A percentile compares a stretch with the other conserved stretches of the same genome.
Evolutionary conservation across 345 rosid genomes (phyloP).

Genomic region (Zanthoxylum bungeanum): DNA sequence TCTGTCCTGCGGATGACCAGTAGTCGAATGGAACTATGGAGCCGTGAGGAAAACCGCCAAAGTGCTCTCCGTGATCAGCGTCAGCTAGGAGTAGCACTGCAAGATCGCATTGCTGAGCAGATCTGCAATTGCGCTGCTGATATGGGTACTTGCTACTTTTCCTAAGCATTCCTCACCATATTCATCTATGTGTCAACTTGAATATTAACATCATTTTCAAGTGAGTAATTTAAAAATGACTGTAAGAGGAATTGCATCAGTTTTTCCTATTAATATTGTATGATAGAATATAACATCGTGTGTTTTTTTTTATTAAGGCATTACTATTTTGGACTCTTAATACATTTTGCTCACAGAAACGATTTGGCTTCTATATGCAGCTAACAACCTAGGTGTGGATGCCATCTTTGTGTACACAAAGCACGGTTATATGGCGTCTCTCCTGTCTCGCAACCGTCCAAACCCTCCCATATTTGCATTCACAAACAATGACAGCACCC

Average conservation of each 20-base stretch:
- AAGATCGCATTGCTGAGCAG: constrained; percentile 61
- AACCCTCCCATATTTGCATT: constrained; percentile 67
- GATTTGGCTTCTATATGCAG: constrained; percentile 27
- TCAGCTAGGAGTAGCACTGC: constrained; percentile 40
- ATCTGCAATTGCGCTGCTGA: constrained; percentile 67
- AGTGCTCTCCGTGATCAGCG: constrained; percentile 20
- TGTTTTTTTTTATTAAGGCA: background rate
- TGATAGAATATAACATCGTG: background rate
- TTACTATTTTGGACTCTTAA: background rate
- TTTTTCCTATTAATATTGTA: background rate
- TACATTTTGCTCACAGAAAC: background rate
- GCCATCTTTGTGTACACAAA: constrained; percentile 70
- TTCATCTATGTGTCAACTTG: background rate
- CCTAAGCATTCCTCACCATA: background rate
- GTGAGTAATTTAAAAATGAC: background rate
- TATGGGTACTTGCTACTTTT: constrained; percentile 43
- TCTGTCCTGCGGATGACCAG: constrained; percentile 55
- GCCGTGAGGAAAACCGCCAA: constrained; percentile 42
- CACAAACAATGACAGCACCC: constrained; percentile 37
- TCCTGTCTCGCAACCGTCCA: constrained; percentile 72
- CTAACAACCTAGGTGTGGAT: constrained; percentile 59
- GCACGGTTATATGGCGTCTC: constrained; percentile 69
- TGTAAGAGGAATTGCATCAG: background rate
- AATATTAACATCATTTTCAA: no score
- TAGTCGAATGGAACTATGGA: constrained; percentile 61